phyloP scores from a whole-genome alignment of 1,284 basidiomycete species.

The Xanthoconium separans region DNA sequence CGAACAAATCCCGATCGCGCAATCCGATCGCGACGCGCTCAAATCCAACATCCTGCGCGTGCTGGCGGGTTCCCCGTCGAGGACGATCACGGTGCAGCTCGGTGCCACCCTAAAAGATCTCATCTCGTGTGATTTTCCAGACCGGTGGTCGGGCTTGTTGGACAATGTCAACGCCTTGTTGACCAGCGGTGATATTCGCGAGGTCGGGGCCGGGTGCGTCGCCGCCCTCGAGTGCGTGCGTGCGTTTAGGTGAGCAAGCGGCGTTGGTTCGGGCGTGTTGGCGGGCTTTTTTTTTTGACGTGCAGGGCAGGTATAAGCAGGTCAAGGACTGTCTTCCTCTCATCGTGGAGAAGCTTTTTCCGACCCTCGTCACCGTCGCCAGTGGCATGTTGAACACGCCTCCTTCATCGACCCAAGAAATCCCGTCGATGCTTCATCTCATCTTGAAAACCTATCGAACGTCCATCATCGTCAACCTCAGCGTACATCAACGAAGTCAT shows the following conservation, averaged over 20 bases:
- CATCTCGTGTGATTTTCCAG: conserved; percentile 72
- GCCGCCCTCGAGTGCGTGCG: conserved; percentile 73
- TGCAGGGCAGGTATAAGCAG: conserved; percentile 58
- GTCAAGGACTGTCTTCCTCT: conserved; percentile 55
- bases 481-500: conserved; percentile 67
- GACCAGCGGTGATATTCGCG: conserved; percentile 58
- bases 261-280: not conserved
- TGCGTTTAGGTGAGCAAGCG: conserved; percentile 55
- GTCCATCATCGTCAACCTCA: conserved; percentile 71
- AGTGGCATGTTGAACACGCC: conserved; percentile 61
- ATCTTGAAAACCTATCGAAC: conserved; percentile 84
- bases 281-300: not conserved
- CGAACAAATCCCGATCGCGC: conserved; percentile 59
- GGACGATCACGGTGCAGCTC: conserved; percentile 73
- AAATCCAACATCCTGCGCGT: conserved; percentile 66
- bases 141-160: conserved; percentile 67
- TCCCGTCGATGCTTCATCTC: conserved; percentile 76
- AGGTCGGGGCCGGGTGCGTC: conserved; percentile 78
- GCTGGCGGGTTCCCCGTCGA: conserved; percentile 63
- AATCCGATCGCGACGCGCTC: conserved; percentile 67
- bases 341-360: conserved; percentile 66
- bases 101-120: conserved; percentile 69
- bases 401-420: conserved; percentile 58
- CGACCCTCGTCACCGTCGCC: conserved; percentile 69
- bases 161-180: conserved; percentile 64